These are phyloP conservation scores for Phytophthora fragariae DNA, from an alignment of 352 stramenopile species.

Conservation along the genomic window DNA sequence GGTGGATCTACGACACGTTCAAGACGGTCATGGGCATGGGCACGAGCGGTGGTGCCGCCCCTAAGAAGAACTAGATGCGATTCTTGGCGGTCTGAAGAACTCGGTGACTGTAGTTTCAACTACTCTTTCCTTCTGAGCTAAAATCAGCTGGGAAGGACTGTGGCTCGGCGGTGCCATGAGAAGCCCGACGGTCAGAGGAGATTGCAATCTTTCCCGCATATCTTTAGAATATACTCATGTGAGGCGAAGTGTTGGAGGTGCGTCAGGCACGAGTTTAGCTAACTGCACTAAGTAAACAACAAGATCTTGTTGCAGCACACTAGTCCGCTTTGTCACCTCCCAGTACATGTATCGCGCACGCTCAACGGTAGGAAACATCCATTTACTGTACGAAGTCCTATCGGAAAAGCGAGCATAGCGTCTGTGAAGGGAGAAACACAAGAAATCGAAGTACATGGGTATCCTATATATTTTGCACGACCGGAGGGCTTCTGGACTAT, in stretches of 20 bases:
- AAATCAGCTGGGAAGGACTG: slow-evolving; percentile 1
- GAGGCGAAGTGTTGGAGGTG: slow-evolving; percentile 24
- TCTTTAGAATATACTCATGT: slow-evolving; percentile 31
- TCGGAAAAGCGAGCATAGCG: too few species aligned
- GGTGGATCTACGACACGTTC: slow-evolving; percentile 98
- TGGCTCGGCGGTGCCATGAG: slow-evolving; percentile 24
- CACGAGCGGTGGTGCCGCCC: slow-evolving; percentile 83
- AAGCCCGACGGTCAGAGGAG: slow-evolving; percentile 23
- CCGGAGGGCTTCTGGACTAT: not conserved
- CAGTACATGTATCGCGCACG: too few species aligned
- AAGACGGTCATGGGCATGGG: slow-evolving; percentile 94
- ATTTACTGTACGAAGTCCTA: too few species aligned
- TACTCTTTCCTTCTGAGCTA: not conserved
- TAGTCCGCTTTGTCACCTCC: not conserved
- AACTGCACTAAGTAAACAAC: slow-evolving; percentile 31
- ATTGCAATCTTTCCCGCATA: slow-evolving; percentile 12
- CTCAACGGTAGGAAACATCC: too few species aligned
- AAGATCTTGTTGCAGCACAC: slow-evolving; percentile 19
- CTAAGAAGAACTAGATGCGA: slow-evolving; percentile 71
- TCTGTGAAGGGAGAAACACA: not conserved
- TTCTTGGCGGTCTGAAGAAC: slow-evolving; percentile 20
- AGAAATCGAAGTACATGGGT: not conserved
- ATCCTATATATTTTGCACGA: not conserved
- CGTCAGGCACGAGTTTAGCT: slow-evolving; percentile 22
- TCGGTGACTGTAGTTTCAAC: slow-evolving; percentile 19